Base-by-base conservation (phyloP, 495 filamentous ascomycete genomes). In the Neurospora sp. region DNA sequence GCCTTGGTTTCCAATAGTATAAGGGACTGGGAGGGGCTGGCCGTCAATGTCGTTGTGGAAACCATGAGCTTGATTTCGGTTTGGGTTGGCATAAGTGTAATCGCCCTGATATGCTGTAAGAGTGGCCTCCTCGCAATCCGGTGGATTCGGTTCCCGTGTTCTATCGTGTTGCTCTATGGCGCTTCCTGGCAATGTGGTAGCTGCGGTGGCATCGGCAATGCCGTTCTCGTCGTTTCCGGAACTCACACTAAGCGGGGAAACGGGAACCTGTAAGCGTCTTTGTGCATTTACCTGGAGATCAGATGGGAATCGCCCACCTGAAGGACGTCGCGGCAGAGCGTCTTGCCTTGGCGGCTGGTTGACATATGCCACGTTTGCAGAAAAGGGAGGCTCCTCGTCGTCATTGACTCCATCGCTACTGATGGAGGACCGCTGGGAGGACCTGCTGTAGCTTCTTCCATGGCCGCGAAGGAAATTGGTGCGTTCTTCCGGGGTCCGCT, bases 301-400 rank as follows among this genome's bases (percentile, higher is more conserved):
- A 81, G 91, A 93, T 77, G 94, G 94, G 83, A 97, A 97, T 75
- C 93, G 90, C 82, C 94, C 94, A 86, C 94, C 94, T 87, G 90
- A 89, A 71, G 91, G 91, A 76, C 93, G 91, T 77, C 86, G 86
- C 74, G 83, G 82, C 73, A 79, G 70, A 41, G 79, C 73, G 48
- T 89, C 88, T 76, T 84, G 82, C 44, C 82, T 85, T 42, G 83
- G 81, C 70, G 78, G 81, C 42, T 82, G 82, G 42, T 76, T 81
- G 40, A 83, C 84, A 31, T 87, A 84, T 37, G 87, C 84, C 6
- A 88, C 81, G 7, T 81, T 84, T 23, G 88, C 87, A 16, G 90
- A 88, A 81, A 93, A 95, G 3, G 92, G 81, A 6, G 78, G 92
- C 69, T 93, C 93, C 78, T 97, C 94, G 76, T 97, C 94, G 75